Base-by-base conservation (phyloP, 2,329 filamentous ascomycete species). In the Fusarium sp. region DNA sequence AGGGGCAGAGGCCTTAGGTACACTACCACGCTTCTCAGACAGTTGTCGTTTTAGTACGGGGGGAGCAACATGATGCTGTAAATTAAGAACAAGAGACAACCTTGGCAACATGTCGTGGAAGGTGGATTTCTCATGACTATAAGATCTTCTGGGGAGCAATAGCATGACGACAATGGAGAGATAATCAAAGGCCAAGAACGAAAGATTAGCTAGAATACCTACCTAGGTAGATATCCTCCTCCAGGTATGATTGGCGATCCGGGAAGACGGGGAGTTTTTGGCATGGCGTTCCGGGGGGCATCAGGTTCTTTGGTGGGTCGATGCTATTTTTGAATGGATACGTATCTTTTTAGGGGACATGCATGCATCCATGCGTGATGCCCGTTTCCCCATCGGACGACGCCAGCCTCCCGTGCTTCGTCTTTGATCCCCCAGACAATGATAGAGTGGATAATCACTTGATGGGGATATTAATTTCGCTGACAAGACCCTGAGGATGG, bases 101-200 rank as follows among this genome's bases (percentile, higher is more conserved):
- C 56, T 67, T 67, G 61, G 63, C 42, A 48, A 36, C 16, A 58
- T 36, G 44, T 42, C 38, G 31, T 44, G 44, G 44, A 24, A n/a
- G n/a, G 67, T 60, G 66, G 56, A 22, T 41, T 54, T 38, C 45
- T 48, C 38, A 28, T 22, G 35, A 30, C 41, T 71, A 68, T 71
- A 73, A 73, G 70, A 73, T 73, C 58, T 45, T 64, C 71, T 30
- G 24, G n/a, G 20, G 39, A 57, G n/a, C n/a, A 58, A 59, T 51
- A 60, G n/a, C 38, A 71, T 73, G 71, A 73, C 71, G 71, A 74
- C 62, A 59, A 48, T 71, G 66, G 56, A 56, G 50, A 47, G n/a
- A n/a, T n/a, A n/a, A n/a, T n/a, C n/a, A 51, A 65, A 53, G 26
- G 39, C 66, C 45, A 70, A 55, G 63, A 36, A 56, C 22, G 56